Conservation (phyloP, 768 basidiomycete species). For the Porpolomopsis calyptriformis region DNA sequence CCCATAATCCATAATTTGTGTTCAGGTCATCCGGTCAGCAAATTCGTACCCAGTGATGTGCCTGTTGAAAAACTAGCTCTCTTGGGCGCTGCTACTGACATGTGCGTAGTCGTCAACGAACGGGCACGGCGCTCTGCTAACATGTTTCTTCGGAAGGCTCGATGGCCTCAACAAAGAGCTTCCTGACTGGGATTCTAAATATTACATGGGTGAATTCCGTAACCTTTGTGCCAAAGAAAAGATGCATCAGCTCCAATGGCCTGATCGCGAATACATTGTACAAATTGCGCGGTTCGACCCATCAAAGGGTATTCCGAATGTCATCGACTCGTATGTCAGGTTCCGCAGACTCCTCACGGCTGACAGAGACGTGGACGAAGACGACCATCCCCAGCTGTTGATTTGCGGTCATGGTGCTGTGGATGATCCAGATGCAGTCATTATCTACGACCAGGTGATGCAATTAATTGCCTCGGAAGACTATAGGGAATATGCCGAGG, state of each 20-base stretch:
- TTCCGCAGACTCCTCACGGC: slow-evolving; percentile 58
- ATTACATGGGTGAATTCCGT: slow-evolving; percentile 84
- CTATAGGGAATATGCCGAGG: slow-evolving; percentile 44
- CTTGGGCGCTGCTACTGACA: slow-evolving; percentile 78
- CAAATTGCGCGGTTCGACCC: slow-evolving; percentile 96
- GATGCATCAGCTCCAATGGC: slow-evolving; percentile 74
- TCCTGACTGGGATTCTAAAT: slow-evolving; percentile 69
- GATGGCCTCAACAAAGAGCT: slow-evolving; percentile 94
- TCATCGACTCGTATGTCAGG: slow-evolving; percentile 78
- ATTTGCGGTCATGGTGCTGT: slow-evolving; percentile 88
- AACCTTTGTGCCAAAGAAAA: slow-evolving; percentile 66
- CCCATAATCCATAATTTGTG: too few relatives aligned
- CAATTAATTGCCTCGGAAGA: slow-evolving; percentile 42
- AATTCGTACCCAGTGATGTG: slow-evolving; percentile 86
- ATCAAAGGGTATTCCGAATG: slow-evolving; percentile 63
- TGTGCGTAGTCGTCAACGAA: slow-evolving; percentile 33
- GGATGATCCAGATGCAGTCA: slow-evolving; percentile 90
- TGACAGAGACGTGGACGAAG: slow-evolving; percentile 31
- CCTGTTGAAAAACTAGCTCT: slow-evolving; percentile 59
- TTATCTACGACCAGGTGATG: slow-evolving; percentile 76
- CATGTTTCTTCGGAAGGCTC: slow-evolving; percentile 37
- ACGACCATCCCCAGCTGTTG: slow-evolving; percentile 63
- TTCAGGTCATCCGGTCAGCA: slow-evolving; percentile 83
- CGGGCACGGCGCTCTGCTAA: background rate
- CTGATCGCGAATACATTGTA: slow-evolving; percentile 72